Evolutionary conservation across 2,329 filamentous ascomycete genomes (phyloP), one percentile per base, ranked within the genome.

Genomic region (Cercospora berteroae): DNA sequence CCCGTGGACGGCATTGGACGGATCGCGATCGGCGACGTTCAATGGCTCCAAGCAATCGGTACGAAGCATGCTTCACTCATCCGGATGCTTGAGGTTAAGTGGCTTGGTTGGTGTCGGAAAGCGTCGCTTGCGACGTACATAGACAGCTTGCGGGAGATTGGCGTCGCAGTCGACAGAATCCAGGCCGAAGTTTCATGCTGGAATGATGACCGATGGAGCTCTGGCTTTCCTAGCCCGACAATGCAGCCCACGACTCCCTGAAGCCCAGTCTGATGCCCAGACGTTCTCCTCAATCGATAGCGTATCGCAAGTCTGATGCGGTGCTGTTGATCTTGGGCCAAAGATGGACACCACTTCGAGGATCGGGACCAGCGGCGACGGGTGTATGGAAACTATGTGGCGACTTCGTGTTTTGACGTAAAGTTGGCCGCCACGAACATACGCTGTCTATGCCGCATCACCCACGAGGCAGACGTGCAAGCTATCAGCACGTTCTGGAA

Each of bases 191-290:
- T 67, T 10, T 59, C 58, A 20, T 67, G 61, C 33, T 67, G 65
- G 65, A 67, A 67, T 56, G 65, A 64, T 25, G 65, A 64, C 25
- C 60, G 60, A 13, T 67, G 65, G 65, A 64, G 65, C 48, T 60
- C 55, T 23, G 65, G 61, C 9, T 67, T 60, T 60, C 31, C 61
- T 8, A 60, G 65, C n/a, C 20, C 44, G 9, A 31, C 25, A 23
- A 42, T 61, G 48, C 48, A 55, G 23, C 13, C 48, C 48, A n/a
- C 25, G 2, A 55, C 48, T 55, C 12, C 13, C 48, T 55, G 12
- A 55, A 55, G 48, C 23, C 7, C 20, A 4, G 16, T n/a, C 7
- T 13, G 5, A 6, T 25, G 48, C 23, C 2, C 12, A 13, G 10
- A 52, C 3, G 6, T 9, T 55, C 12, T 25, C 23, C 7, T 13